Conservation (phyloP, 495 filamentous ascomycete species). For the Pyrenula massariospora region DNA sequence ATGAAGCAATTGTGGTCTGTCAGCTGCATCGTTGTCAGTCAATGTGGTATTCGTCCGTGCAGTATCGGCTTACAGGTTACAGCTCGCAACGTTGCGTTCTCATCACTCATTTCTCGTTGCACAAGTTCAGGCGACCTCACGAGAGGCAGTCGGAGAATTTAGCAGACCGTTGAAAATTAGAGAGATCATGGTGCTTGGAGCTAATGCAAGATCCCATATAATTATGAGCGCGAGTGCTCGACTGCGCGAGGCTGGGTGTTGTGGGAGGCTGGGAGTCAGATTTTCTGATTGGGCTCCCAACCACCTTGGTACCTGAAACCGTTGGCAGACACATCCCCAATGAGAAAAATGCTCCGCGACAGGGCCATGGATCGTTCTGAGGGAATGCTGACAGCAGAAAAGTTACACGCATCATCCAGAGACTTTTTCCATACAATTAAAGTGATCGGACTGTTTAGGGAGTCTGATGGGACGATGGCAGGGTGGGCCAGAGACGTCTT, state of each 20-base stretch:
- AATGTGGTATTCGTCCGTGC: constrained; percentile 1
- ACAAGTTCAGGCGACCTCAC: background rate
- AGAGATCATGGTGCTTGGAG: background rate
- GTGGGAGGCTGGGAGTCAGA: background rate
- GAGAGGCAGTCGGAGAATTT: background rate
- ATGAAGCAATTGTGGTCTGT: constrained; percentile 40
- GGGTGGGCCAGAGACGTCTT: too few relatives aligned
- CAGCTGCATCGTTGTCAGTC: constrained; percentile 22
- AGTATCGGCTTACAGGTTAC: constrained; percentile 21
- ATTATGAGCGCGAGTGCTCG: background rate
- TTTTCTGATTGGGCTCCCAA: background rate
- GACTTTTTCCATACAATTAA: too few relatives aligned
- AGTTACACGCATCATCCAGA: too few relatives aligned
- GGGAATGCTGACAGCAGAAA: too few relatives aligned
- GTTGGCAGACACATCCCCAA: background rate
- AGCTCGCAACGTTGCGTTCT: constrained; percentile 20
- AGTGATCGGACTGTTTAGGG: too few relatives aligned
- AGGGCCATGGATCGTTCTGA: too few relatives aligned
- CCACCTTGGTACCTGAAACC: background rate
- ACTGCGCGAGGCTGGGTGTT: background rate
- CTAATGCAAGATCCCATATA: background rate
- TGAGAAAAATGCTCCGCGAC: too few relatives aligned
- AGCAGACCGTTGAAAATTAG: background rate
- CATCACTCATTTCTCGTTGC: constrained; percentile 16
- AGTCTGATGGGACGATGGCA: too few relatives aligned